These are phyloP conservation scores for Fusarium algeriense DNA, from an alignment of 2,329 filamentous ascomycete genomes.

Conservation along the genomic window DNA sequence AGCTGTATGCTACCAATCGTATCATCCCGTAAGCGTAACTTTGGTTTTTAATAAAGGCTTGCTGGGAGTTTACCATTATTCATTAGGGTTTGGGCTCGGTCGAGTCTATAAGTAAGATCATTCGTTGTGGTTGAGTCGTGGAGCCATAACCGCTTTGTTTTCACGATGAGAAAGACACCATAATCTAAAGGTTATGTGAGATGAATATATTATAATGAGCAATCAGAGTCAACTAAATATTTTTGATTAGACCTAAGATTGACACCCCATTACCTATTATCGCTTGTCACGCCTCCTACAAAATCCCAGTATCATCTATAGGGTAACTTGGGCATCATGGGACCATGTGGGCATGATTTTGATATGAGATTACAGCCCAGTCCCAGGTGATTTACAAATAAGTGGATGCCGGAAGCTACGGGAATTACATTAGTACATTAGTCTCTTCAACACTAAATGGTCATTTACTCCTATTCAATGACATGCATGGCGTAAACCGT, in stretches of 20 bases:
- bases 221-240: rapidly evolving
- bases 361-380: slow-evolving; percentile 31
- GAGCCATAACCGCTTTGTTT: too few relatives aligned
- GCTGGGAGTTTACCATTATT: too few relatives aligned
- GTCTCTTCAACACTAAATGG: neutral
- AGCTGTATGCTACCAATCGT: neutral
- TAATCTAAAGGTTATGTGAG: too few relatives aligned
- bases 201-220: rapidly evolving
- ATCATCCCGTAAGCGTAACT: neutral
- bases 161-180: too few relatives aligned
- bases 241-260: rapidly evolving
- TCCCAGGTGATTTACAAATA: slow-evolving; percentile 20
- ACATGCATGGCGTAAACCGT: slow-evolving; percentile 9
- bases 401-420: slow-evolving; percentile 40
- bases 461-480: slow-evolving; percentile 1
- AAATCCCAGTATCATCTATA: neutral
- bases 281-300: neutral
- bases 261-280: neutral
- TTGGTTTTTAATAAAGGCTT: too few relatives aligned
- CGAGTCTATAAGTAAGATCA: rapidly evolving
- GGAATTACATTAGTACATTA: slow-evolving; percentile 12
- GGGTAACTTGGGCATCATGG: slow-evolving; percentile 26
- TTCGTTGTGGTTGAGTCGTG: neutral
- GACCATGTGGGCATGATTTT: slow-evolving; percentile 21
- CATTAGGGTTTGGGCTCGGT: neutral